Percentiles rank a stretch among this genome's conserved stretches.
phyloP scores from a whole-genome alignment of 805 yeast genomes.

The Candida railenensis region DNA sequence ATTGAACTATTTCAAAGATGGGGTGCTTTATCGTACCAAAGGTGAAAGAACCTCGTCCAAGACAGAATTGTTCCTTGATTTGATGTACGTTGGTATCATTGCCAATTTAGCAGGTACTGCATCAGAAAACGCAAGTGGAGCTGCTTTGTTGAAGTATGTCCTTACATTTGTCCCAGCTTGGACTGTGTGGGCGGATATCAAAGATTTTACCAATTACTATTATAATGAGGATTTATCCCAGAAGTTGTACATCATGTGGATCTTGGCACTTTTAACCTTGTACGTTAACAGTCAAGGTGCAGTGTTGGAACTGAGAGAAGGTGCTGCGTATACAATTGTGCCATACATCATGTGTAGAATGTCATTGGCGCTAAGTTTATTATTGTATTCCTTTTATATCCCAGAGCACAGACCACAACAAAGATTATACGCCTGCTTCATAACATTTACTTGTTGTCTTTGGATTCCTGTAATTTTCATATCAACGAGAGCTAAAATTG shows the following conservation, averaged over 20 bases:
- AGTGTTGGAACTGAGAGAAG: slow-evolving; percentile 33
- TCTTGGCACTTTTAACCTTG: slow-evolving; percentile 46
- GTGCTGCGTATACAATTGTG: slow-evolving; percentile 45
- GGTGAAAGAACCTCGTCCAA: slow-evolving; percentile 52
- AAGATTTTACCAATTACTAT: slow-evolving; percentile 63
- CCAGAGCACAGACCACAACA: slow-evolving; percentile 52
- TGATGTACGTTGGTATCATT: slow-evolving; percentile 63
- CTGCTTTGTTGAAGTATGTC: slow-evolving; percentile 45
- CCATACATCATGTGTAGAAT: slow-evolving; percentile 49
- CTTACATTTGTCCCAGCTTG: slow-evolving; percentile 58
- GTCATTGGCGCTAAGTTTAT: slow-evolving; percentile 30
- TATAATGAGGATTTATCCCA: slow-evolving; percentile 61
- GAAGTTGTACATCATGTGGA: slow-evolving; percentile 51
- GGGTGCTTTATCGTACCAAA: slow-evolving; percentile 52
- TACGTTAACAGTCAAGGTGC: slow-evolving; percentile 48
- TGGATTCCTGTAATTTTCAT: slow-evolving; percentile 58
- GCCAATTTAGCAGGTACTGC: slow-evolving; percentile 58
- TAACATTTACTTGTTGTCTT: slow-evolving; percentile 34
- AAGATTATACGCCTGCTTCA: slow-evolving; percentile 33
- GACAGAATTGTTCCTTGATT: slow-evolving; percentile 60
- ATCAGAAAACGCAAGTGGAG: slow-evolving; percentile 48
- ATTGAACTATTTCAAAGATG: slow-evolving; percentile 58
- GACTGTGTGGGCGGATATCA: slow-evolving; percentile 64
- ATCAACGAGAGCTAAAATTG: slow-evolving; percentile 44
- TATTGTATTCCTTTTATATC: slow-evolving; percentile 45